Base-by-base conservation (phyloP, 2,329 filamentous ascomycete genomes). In the Cryphonectria japonica region DNA sequence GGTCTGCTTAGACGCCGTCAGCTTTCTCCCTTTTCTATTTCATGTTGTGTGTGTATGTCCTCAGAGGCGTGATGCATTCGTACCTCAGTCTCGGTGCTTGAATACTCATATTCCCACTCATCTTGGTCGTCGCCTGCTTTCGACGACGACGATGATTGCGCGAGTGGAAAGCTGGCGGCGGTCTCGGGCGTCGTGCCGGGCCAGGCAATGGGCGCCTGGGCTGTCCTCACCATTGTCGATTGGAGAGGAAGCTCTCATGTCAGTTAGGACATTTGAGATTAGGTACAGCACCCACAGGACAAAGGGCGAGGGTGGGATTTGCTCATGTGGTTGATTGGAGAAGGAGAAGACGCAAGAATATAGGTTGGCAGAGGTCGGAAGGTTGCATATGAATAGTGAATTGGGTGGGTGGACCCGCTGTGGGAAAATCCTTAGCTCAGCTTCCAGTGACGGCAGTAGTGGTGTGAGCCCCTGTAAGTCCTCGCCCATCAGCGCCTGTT, bases 31-130 rank as follows among this genome's bases (percentile, higher is more conserved):
- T 50, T 2, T 46, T 16, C 22, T 34, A 6, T 34, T 34, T 34
- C 6, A 34, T 6, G 34, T 34, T 34, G 3, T 34, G 34, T 34
- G 34, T 34, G 34, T 46, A 1, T 46, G 3, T 22, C 43, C 16
- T 16, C 1, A 50, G 19, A n/a, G 22, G 22, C n/a, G n/a, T n/a
- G 22, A 22, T n/a, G 22, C 4, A 16, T 6, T 57, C 75, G 26
- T 71, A 88, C 89, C 83, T 91, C 89, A 19, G 85, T 89, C 76
- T 91, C 88, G 0, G 87, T 89, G 2, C 82, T 79, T 0, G 89
- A 91, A 76, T 91, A 91, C 74, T 91, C 89, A 74, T 91, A 91
- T 76, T 91, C 89, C 88, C 88, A 91, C 66, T 90, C 88, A 19
- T 84, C 85, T 65, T 91, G 87, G 71, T 89, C 83, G 39, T 83